Base-by-base conservation (phyloP, 805 yeast genomes). In the Candida patagonica region DNA sequence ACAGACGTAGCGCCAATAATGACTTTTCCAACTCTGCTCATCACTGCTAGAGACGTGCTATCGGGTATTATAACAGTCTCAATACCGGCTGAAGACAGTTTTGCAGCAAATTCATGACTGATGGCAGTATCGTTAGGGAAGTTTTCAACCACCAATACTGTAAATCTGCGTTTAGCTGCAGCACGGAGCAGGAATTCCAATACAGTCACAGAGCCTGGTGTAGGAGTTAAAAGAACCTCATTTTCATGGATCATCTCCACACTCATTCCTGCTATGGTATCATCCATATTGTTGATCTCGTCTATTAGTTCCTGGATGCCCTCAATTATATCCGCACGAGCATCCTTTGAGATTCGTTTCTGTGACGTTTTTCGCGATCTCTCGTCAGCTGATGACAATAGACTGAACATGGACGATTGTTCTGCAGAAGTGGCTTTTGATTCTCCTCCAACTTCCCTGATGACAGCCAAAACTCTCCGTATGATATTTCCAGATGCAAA, bases 21-120 rank as follows among this genome's bases (percentile, higher is more conserved):
- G 23, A 92, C 98, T 59, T 94, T 94, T 32, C 96, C 96, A 4
- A 92, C 97, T 48, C 96, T 70, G 27, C 96, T 83, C 97, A 92
- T 92, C 35, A 92, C 86, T 0, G 98, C 96, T 61, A 80, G 86
- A 0, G 81, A 87, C 20, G 94, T 81, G 4, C 94, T 73, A 57
- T 92, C 99, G 1, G 98, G 96, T 26, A 92, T 82, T 40, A 92
- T 73, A 2, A 88, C 82, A 1, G 96, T 80, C 47, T 87, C 94
- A 34, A 92, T 85, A 39, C 88, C 84, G 41, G 89, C 86, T 41
- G 77, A 80, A 1, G 94, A 80, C 47, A 92, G 70, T 41, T 73
- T 74, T 52, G 76, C 75, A 17, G 92, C 95, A 56, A 89, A 85
- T 43, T 65, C 66, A 52, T 85, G 94, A 1, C 96, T 85, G 17